phyloP scores from a whole-genome alignment of 2,329 filamentous ascomycete species.

The Calycina herbarum region DNA sequence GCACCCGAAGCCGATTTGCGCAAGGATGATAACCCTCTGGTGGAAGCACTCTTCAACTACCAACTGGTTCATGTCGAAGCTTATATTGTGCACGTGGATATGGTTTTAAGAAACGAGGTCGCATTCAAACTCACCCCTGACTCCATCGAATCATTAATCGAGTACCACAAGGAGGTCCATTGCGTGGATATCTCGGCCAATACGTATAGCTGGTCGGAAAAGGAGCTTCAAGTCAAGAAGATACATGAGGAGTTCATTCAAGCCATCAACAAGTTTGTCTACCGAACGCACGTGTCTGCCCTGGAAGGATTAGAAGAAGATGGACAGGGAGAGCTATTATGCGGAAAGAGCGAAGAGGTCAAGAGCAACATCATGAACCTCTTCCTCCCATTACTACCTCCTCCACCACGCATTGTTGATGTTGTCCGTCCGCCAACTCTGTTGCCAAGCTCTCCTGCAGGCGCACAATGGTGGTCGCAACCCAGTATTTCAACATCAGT shows the following conservation, averaged over 20 bases:
- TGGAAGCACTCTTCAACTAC: slow-evolving; percentile 90
- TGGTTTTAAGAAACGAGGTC: slow-evolving; percentile 96
- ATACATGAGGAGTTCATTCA: slow-evolving; percentile 96
- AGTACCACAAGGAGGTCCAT: slow-evolving; percentile 96
- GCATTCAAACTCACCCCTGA: slow-evolving; percentile 96
- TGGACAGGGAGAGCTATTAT: slow-evolving; percentile 87
- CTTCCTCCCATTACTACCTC: slow-evolving; percentile 81
- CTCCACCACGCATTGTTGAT: slow-evolving; percentile 85
- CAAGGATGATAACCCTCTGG: slow-evolving; percentile 76
- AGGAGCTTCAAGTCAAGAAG: slow-evolving; percentile 95
- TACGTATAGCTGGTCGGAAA: slow-evolving; percentile 94
- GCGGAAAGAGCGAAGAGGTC: slow-evolving; percentile 89
- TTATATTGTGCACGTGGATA: slow-evolving; percentile 98
- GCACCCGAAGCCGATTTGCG: slow-evolving; percentile 81
- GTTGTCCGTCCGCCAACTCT: slow-evolving; percentile 83
- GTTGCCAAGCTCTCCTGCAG: slow-evolving; percentile 76
- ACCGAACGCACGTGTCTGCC: slow-evolving; percentile 81
- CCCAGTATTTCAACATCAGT: slow-evolving; percentile 63
- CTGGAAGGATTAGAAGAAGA: slow-evolving; percentile 97
- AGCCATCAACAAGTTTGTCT: slow-evolving; percentile 96
- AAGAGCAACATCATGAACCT: slow-evolving; percentile 82
- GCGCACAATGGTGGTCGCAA: slow-evolving; percentile 80
- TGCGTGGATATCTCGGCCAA: slow-evolving; percentile 85
- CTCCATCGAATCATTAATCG: slow-evolving; percentile 88
- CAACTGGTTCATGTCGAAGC: slow-evolving; percentile 92